A percentile compares a stretch with the other conserved stretches of the same genome.
Conservation (phyloP, 768 basidiomycete genomes). For the Termitomyces sp. region DNA sequence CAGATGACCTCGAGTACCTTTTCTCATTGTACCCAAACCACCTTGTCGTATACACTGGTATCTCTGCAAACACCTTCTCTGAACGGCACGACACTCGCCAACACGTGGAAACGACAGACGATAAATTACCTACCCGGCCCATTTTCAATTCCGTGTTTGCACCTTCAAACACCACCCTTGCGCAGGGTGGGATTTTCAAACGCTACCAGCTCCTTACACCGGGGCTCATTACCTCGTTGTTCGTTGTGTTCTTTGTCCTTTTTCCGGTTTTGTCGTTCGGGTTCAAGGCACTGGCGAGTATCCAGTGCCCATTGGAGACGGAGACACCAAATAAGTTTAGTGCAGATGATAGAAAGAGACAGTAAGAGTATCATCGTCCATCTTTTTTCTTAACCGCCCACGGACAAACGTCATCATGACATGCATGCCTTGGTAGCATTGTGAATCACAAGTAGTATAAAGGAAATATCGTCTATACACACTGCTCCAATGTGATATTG, state of each 20-base stretch:
- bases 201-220: slow-evolving; percentile 77
- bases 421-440: not conserved
- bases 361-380: slow-evolving; percentile 33
- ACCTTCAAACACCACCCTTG: slow-evolving; percentile 28
- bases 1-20: slow-evolving; percentile 42
- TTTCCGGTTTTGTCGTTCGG: slow-evolving; percentile 62
- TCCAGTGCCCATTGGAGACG: slow-evolving; percentile 61
- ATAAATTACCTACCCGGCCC: not conserved
- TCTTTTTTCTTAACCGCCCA: not conserved
- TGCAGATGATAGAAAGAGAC: slow-evolving; percentile 71
- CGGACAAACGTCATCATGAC: not conserved
- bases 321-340: slow-evolving; percentile 62
- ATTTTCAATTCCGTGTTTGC: not conserved
- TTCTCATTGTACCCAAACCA: slow-evolving; percentile 48
- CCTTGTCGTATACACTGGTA: slow-evolving; percentile 63
- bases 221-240: slow-evolving; percentile 58
- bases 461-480: not conserved
- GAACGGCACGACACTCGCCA: slow-evolving; percentile 21
- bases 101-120: slow-evolving; percentile 3
- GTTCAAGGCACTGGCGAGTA: slow-evolving; percentile 62
- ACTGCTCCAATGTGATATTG: not conserved
- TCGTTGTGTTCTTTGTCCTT: slow-evolving; percentile 61
- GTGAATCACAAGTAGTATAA: not conserved
- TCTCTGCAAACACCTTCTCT: slow-evolving; percentile 20
- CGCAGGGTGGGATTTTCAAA: slow-evolving; percentile 57